Evolutionary conservation across 2,329 filamentous ascomycete species (phyloP).

Genomic region (Ceratocystis eucalypticola): DNA sequence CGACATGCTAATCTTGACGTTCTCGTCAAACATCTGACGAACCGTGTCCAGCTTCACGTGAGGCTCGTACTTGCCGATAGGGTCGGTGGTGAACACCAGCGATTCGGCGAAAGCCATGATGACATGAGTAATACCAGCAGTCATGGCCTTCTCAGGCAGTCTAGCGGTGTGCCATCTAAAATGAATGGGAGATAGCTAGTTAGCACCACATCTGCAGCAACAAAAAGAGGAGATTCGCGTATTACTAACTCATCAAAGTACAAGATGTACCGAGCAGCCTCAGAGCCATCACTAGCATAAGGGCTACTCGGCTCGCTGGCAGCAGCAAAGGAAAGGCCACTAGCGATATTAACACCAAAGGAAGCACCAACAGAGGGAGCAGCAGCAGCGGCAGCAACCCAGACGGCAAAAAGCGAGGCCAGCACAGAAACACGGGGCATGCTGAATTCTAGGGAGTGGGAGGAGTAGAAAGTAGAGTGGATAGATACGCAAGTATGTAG

Average conservation of each 20-base stretch:
- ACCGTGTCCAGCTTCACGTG: conserved; percentile 36
- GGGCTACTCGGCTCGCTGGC: background rate
- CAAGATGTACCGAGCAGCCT: background rate
- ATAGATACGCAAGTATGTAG: background rate
- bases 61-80: conserved; percentile 33
- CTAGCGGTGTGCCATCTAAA: background rate
- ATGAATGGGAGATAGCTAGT: no score
- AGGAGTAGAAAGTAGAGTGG: background rate
- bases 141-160: background rate
- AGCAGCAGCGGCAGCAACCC: background rate
- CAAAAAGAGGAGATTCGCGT: no score
- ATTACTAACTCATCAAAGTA: background rate
- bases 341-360: no score
- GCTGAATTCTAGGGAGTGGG: background rate
- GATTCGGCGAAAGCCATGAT: conserved; percentile 37
- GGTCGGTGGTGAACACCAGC: conserved; percentile 34
- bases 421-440: background rate
- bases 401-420: background rate
- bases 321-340: background rate
- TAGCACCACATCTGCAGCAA: no score
- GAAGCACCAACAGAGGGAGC: background rate
- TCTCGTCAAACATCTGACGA: conserved; percentile 31
- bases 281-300: background rate
- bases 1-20: conserved; percentile 53
- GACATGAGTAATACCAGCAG: conserved; percentile 26